These are phyloP conservation scores for Botrytis galanthina DNA, from an alignment of 2,329 filamentous ascomycete species.

Conservation along the genomic window DNA sequence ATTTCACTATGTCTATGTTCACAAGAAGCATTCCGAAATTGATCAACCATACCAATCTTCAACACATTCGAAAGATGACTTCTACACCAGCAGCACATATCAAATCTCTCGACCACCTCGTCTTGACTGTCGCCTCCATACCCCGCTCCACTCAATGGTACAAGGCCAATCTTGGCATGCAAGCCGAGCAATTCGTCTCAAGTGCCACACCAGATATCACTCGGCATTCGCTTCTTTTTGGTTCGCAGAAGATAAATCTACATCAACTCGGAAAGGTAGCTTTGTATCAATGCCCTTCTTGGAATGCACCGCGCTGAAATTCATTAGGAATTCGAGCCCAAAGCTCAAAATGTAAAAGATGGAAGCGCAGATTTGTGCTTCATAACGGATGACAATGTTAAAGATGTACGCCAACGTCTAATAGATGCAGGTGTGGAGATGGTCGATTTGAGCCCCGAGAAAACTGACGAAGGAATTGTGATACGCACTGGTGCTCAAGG, in stretches of 20 bases:
- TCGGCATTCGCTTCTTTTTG: slow-evolving; percentile 56
- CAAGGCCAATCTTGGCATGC: slow-evolving; percentile 55
- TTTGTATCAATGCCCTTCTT: not conserved
- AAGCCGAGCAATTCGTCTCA: slow-evolving; percentile 50
- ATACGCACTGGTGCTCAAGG: slow-evolving; percentile 55
- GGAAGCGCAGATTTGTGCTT: slow-evolving; percentile 62
- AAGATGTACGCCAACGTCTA: slow-evolving; percentile 45
- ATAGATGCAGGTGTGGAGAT: slow-evolving; percentile 47
- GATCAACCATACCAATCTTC: not conserved
- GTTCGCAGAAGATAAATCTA: slow-evolving; percentile 59
- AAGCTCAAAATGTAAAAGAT: slow-evolving; percentile 51
- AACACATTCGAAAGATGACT: slow-evolving; percentile 18
- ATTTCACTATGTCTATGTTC: not conserved
- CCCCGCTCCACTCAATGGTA: slow-evolving; percentile 54
- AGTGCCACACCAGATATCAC: slow-evolving; percentile 39
- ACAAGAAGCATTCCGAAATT: not conserved
- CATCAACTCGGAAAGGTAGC: slow-evolving; percentile 50
- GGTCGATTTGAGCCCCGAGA: slow-evolving; percentile 35
- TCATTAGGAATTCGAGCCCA: slow-evolving; percentile 55
- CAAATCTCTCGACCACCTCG: slow-evolving; percentile 53
- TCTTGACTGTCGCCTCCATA: slow-evolving; percentile 56
- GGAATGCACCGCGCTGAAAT: not conserved
- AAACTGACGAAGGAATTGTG: slow-evolving; percentile 49
- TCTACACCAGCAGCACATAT: slow-evolving; percentile 27
- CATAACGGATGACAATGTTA: slow-evolving; percentile 51